Percentiles rank a stretch among this genome's conserved stretches.
phyloP scores from a whole-genome alignment of 2,329 filamentous ascomycete genomes.

The Ilyonectria robusta region DNA sequence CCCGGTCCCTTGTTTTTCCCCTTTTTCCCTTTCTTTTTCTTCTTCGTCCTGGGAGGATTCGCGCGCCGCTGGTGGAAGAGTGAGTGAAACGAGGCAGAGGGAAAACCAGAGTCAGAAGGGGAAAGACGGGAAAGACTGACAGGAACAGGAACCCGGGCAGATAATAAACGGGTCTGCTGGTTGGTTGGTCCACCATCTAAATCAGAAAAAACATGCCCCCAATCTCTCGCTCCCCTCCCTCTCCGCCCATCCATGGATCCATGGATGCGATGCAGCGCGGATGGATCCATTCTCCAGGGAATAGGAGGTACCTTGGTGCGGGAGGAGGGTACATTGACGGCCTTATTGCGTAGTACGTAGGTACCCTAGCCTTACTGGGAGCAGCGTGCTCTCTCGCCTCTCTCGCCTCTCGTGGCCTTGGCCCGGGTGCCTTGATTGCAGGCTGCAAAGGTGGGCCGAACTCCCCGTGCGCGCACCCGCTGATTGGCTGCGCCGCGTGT shows the following conservation, averaged over 20 bases:
- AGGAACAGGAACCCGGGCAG: background rate
- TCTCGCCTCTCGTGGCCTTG: background rate
- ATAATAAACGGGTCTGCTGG: constrained; percentile 6
- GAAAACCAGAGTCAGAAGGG: background rate
- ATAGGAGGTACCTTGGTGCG: background rate
- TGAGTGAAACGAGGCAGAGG: background rate
- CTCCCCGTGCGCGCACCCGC: background rate
- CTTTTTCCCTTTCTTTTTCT: background rate
- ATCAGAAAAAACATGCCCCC: background rate
- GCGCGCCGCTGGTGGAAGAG: background rate
- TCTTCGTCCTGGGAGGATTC: background rate
- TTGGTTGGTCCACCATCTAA: constrained; percentile 8
- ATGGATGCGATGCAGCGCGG: background rate
- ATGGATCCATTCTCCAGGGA: background rate
- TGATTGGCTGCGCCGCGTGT: constrained; percentile 15
- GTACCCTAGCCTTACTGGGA: background rate
- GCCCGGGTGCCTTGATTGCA: constrained; percentile 6
- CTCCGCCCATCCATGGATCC: background rate
- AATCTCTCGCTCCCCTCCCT: background rate
- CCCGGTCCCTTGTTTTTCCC: background rate
- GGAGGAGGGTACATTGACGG: background rate
- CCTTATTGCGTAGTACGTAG: background rate
- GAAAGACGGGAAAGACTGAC: too few species aligned
- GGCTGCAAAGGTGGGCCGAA: constrained; percentile 6
- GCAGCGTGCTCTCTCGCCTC: background rate